Evolutionary conservation across 148 eudicot genomes (phyloP).

Genomic region (Spergularia marina): DNA sequence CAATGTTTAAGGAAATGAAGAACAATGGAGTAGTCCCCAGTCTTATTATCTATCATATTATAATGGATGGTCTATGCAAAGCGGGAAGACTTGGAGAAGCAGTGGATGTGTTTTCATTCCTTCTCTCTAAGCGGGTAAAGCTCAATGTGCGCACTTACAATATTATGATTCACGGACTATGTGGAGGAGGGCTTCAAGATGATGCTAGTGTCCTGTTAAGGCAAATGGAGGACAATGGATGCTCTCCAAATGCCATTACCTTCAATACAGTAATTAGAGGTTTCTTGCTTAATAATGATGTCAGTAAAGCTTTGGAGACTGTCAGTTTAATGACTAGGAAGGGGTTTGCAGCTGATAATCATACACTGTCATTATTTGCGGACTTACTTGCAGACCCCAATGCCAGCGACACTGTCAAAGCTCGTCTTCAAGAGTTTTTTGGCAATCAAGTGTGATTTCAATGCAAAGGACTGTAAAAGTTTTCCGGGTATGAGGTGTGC

Average conservation of each 20-base stretch:
- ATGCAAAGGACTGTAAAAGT: too few relatives aligned
- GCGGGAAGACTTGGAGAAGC: constrained; percentile 7
- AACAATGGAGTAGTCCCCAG: background rate
- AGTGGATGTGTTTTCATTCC: background rate
- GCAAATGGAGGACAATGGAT: background rate
- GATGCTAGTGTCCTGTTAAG: background rate
- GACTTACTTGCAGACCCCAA: too few relatives aligned
- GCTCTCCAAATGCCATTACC: background rate
- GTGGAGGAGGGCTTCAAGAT: background rate
- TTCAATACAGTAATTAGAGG: background rate
- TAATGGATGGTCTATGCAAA: constrained; percentile 16
- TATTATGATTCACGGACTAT: background rate
- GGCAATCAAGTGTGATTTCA: too few relatives aligned
- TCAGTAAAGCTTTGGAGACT: background rate
- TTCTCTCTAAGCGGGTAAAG: background rate
- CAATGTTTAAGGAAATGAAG: background rate
- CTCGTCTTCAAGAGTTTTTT: too few relatives aligned
- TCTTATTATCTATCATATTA: background rate
- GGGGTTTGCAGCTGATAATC: too few relatives aligned
- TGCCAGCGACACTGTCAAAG: too few relatives aligned
- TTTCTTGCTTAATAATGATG: background rate
- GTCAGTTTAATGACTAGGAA: too few relatives aligned
- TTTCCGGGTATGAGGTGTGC: too few relatives aligned
- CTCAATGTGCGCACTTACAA: constrained; percentile 3
- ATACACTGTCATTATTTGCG: too few relatives aligned